Conservation (phyloP, 208 protist genomes). For the Leishmania aethiopica region DNA sequence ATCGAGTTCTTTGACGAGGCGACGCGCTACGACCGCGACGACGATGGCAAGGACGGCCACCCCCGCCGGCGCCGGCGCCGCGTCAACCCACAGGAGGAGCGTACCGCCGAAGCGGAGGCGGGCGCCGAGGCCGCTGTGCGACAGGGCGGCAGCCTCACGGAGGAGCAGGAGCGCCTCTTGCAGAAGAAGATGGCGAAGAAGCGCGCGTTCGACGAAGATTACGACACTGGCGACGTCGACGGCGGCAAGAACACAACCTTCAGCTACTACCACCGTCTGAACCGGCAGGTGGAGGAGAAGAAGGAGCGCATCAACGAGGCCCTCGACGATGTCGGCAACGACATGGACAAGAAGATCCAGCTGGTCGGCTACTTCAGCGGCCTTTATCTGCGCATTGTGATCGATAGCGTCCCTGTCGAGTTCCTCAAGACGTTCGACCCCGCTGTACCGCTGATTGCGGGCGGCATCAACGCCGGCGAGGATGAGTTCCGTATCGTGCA, state of each 20-base stretch:
- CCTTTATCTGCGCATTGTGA: constrained; percentile 96
- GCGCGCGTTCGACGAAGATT: constrained; percentile 81
- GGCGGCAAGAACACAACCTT: constrained; percentile 77
- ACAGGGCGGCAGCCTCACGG: constrained; percentile 51
- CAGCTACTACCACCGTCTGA: constrained; percentile 80
- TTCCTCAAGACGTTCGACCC: constrained; percentile 95
- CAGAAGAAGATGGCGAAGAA: constrained; percentile 94
- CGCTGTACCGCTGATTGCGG: constrained; percentile 90
- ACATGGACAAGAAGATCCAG: constrained; percentile 85
- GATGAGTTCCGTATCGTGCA: constrained; percentile 95
- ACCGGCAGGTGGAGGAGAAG: constrained; percentile 84
- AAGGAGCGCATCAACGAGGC: constrained; percentile 80
- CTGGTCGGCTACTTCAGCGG: constrained; percentile 94
- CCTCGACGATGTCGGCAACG: constrained; percentile 78
- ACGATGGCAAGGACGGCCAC: constrained; percentile 22
- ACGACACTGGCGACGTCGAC: constrained; percentile 59
- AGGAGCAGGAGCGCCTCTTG: constrained; percentile 78
- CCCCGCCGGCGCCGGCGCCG: constrained; percentile 7
- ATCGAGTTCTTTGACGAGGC: constrained; percentile 61
- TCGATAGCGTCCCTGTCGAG: constrained; percentile 95
- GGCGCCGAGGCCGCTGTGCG: constrained; percentile 47
- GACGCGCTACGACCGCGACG: constrained; percentile 13
- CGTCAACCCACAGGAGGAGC: constrained; percentile 31
- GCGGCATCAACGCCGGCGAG: constrained; percentile 95
- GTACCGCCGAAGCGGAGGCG: constrained; percentile 38